phyloP scores from a whole-genome alignment of 2,329 filamentous ascomycete genomes.

The Coniochaeta ligniaria region DNA sequence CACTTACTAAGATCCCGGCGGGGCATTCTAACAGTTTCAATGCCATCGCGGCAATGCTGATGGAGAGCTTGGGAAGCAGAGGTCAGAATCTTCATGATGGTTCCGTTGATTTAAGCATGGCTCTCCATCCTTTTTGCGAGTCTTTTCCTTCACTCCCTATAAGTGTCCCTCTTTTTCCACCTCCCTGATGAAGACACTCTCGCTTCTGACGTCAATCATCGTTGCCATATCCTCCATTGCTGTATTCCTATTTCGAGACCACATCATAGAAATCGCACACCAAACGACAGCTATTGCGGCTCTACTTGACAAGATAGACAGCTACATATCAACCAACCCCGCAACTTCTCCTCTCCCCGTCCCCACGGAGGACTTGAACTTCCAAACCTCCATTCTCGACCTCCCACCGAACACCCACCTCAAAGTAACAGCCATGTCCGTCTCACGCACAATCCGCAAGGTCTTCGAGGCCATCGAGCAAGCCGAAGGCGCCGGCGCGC shows the following conservation, averaged over 20 bases:
- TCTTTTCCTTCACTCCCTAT: neutral
- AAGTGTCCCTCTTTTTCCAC: neutral
- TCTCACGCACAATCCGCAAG: constrained; percentile 71
- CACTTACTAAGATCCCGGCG: constrained; percentile 4
- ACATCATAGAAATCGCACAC: constrained; percentile 18
- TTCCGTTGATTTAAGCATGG: constrained; percentile 7
- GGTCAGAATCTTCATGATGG: constrained; percentile 10
- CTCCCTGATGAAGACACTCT: constrained; percentile 27
- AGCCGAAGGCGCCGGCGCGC: constrained; percentile 79
- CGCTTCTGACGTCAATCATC: constrained; percentile 28
- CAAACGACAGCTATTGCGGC: constrained; percentile 10
- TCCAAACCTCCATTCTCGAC: constrained; percentile 11
- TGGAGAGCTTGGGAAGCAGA: neutral
- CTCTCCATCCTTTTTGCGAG: neutral
- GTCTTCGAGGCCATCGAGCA: constrained; percentile 81
- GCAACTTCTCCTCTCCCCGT: constrained; percentile 5
- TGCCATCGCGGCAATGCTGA: neutral
- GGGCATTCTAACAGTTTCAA: neutral
- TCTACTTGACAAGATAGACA: constrained; percentile 12
- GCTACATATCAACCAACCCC: constrained; percentile 5
- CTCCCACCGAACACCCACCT: constrained; percentile 13
- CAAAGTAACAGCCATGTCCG: constrained; percentile 48
- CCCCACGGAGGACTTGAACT: constrained; percentile 8
- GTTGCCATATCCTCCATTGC: constrained; percentile 27
- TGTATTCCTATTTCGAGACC: constrained; percentile 20